phyloP scores from a whole-genome alignment of 768 basidiomycete genomes.

The Amanita rimosa region DNA sequence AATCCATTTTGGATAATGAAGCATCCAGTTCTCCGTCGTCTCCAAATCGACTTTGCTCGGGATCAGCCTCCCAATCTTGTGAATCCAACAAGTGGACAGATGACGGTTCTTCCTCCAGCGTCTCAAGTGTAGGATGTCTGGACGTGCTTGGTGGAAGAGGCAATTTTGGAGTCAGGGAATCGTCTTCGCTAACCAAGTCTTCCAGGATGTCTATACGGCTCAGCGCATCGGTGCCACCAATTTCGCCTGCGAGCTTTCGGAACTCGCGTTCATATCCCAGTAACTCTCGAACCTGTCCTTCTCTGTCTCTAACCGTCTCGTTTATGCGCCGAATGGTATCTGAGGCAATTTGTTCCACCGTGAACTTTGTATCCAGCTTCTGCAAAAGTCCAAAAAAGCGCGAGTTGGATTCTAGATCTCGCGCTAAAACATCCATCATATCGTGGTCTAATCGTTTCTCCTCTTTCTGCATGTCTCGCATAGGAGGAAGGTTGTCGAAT shows the following conservation, averaged over 20 bases:
- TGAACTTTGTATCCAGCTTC: conserved; percentile 45
- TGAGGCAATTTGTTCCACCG: conserved; percentile 61
- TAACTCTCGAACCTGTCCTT: conserved; percentile 71
- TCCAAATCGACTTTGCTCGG: conserved; percentile 33
- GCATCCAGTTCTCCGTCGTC: conserved; percentile 37
- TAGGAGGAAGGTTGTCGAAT: conserved; percentile 24
- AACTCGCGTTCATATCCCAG: conserved; percentile 74
- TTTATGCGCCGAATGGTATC: conserved; percentile 71
- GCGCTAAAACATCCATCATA: conserved; percentile 61
- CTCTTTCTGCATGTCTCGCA: conserved; percentile 18
- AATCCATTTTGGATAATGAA: conserved; percentile 34
- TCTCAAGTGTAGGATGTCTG: conserved; percentile 11
- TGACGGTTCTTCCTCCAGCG: conserved; percentile 19
- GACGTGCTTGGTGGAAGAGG: not conserved
- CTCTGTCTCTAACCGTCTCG: conserved; percentile 64
- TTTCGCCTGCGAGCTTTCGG: conserved; percentile 62
- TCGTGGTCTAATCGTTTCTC: conserved; percentile 34
- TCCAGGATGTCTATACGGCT: conserved; percentile 57
- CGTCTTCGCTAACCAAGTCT: conserved; percentile 30
- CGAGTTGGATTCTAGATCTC: conserved; percentile 68
- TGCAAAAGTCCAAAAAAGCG: conserved; percentile 66
- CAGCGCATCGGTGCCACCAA: conserved; percentile 66
- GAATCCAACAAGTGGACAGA: conserved; percentile 17
- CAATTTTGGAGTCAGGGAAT: conserved; percentile 19
- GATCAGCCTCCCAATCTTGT: conserved; percentile 55